phyloP scores from a whole-genome alignment of 2,329 filamentous ascomycete species.

The Nemania sp. region DNA sequence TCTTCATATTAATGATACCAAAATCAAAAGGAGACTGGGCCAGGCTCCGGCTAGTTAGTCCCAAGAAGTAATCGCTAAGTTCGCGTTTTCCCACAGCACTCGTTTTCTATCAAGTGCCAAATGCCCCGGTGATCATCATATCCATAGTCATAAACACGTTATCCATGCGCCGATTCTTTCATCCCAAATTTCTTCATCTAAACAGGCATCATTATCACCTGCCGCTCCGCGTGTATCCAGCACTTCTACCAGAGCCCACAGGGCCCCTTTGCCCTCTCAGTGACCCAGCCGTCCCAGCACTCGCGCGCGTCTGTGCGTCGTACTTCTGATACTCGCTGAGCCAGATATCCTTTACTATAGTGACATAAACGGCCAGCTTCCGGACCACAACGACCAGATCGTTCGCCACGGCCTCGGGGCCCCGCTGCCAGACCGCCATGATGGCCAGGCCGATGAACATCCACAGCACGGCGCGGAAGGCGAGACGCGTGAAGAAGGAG shows the following conservation, averaged over 20 bases:
- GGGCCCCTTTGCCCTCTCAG: conserved; percentile 32
- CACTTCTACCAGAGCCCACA: conserved; percentile 34
- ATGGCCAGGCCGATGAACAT: conserved; percentile 65
- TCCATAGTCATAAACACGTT: conserved; percentile 25
- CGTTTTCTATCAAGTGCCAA: conserved; percentile 11
- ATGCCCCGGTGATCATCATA: conserved; percentile 19
- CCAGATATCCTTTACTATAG: conserved; percentile 67
- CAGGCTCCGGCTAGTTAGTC: conserved; percentile 22
- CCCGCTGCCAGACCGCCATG: conserved; percentile 72
- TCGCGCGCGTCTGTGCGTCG: conserved; percentile 60
- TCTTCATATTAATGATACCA: conserved; percentile 42
- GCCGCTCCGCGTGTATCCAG: conserved; percentile 30
- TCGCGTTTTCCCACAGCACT: conserved; percentile 12
- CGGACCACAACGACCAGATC: conserved; percentile 64
- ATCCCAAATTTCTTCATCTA: conserved; percentile 10
- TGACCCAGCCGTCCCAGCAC: conserved; percentile 31
- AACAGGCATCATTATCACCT: conserved; percentile 16
- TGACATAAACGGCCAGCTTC: conserved; percentile 60
- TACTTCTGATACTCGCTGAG: conserved; percentile 68
- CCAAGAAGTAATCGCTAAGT: conserved; percentile 24
- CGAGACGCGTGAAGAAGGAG: conserved; percentile 80
- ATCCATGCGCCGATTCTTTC: conserved; percentile 36
- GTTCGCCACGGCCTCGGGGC: conserved; percentile 71
- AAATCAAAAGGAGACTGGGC: conserved; percentile 30
- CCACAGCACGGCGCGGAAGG: conserved; percentile 74